Evolutionary conservation across 192 early-diverging fungal genomes (phyloP), one percentile per base, ranked within the genome.

Genomic region (Linnemannia zychae): DNA sequence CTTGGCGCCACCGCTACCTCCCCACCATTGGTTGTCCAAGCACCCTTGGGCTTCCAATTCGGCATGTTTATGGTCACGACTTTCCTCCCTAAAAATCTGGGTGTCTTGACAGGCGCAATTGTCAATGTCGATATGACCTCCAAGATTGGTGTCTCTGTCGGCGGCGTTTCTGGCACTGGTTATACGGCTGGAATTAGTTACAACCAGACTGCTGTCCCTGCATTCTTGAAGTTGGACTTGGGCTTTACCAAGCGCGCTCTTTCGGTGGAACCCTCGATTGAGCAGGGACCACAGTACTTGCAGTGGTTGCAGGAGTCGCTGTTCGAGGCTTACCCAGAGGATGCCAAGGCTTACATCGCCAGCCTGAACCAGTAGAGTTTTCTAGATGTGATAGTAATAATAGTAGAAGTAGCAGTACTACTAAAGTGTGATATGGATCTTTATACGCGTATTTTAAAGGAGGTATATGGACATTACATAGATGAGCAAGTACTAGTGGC

Each of bases 171-270:
- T 24, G 67, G 50, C 11, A 40, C 36, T 28, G 81, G 81, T 4
- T 84, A 84, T 24, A 2, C 18, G 4, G 36, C 81, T 1, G 74
- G 7, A 0, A 73, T 84, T 47, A 78, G 50, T n/a, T 77, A 78
- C 34, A 75, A 73, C 53, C 72, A 84, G 67, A 78, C 60, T 2
- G 76, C 81, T 3, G 60, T 84, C 5, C 76, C 81, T 60, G 76
- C 81, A 1, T 84, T 84, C 72, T 63, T 84, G 52, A 84, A 84
- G 63, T 65, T 84, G 16, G 76, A 78, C 36, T 24, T 74, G 37
- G 60, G 81, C 40, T 78, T 78, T 50, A 65, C 66, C 49, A 34
- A 49, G 34, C 34, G 22, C 63, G 81, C 20, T 24, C 76, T 7
- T 48, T 71, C 16, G 76, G 77, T 0, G 3, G 81, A 57, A 36